Percentiles rank a stretch among this genome's conserved stretches.
Conservation (phyloP, 768 basidiomycete species). For the Lactifluus subvellereus region DNA sequence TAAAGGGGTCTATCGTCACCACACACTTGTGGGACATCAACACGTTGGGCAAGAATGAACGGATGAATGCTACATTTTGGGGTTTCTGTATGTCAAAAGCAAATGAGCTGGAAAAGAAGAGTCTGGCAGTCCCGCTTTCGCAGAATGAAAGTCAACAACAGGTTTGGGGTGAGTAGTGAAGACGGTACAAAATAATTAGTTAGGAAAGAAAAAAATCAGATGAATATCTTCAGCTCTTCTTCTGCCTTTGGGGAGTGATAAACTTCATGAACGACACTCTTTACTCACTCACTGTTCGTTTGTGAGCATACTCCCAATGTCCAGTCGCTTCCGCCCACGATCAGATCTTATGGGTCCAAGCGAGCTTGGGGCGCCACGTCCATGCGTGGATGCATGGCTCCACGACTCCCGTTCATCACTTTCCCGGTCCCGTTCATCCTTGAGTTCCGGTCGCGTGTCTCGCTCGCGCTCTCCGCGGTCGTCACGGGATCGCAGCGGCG, state of each 20-base stretch:
- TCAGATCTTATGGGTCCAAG: neutral
- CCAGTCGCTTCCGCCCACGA: constrained; percentile 13
- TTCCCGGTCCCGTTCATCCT: constrained; percentile 19
- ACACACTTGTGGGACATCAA: neutral
- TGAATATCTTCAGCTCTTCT: constrained; percentile 1
- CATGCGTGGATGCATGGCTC: neutral
- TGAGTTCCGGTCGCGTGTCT: constrained; percentile 10
- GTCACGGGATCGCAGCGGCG: constrained; percentile 14
- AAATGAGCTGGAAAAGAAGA: neutral
- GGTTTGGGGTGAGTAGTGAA: neutral
- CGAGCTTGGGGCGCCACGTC: neutral
- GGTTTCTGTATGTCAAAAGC: constrained; percentile 1
- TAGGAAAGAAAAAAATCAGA: neutral
- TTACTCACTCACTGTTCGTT: neutral
- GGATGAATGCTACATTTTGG: constrained; percentile 15
- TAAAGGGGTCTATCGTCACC: neutral
- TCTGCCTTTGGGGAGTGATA: neutral
- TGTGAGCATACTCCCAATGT: constrained; percentile 19
- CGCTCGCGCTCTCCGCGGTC: constrained; percentile 12
- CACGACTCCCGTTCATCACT: constrained; percentile 15
- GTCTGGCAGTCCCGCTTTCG: neutral
- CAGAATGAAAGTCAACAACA: neutral
- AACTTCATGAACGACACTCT: neutral
- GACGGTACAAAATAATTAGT: neutral
- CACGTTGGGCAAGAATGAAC: neutral